phyloP scores from a whole-genome alignment of 2,329 filamentous ascomycete genomes.

The Colletotrichum eremochloae region DNA sequence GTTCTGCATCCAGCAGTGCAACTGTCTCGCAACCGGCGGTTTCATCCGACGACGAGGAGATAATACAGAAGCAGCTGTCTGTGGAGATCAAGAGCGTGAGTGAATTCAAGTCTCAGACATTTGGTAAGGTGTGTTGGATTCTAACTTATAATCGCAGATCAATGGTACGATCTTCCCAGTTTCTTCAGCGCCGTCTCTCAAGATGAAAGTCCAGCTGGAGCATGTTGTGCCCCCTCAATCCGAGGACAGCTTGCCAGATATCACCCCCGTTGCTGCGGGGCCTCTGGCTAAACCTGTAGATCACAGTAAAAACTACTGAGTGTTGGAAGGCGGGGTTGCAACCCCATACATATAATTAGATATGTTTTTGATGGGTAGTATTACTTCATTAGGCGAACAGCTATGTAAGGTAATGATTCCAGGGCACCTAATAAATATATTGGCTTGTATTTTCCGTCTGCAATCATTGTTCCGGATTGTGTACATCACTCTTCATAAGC shows the following conservation, averaged over 20 bases:
- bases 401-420: no score
- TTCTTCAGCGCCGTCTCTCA: constrained; percentile 17
- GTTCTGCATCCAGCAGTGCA: not conserved
- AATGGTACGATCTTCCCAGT: constrained; percentile 4
- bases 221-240: not conserved
- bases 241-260: not conserved
- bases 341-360: no score
- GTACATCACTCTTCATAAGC: no score
- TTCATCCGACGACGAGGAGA: constrained; percentile 1
- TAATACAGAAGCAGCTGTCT: constrained; percentile 3
- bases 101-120: not conserved
- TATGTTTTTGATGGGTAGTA: no score
- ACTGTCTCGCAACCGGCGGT: not conserved
- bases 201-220: constrained; percentile 14
- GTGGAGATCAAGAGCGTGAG: constrained; percentile 20
- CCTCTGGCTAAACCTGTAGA: constrained; percentile 6
- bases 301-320: not conserved
- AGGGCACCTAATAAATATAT: no score
- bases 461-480: no score
- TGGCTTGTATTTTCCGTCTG: no score
- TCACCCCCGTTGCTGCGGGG: not conserved
- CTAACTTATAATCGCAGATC: constrained; percentile 7
- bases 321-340: no score
- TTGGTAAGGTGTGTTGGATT: not conserved
- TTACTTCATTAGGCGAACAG: no score